Percentiles rank a stretch among this genome's conserved stretches.
phyloP scores from a whole-genome alignment of 768 basidiomycete genomes.

The Auriscalpium orientale region DNA sequence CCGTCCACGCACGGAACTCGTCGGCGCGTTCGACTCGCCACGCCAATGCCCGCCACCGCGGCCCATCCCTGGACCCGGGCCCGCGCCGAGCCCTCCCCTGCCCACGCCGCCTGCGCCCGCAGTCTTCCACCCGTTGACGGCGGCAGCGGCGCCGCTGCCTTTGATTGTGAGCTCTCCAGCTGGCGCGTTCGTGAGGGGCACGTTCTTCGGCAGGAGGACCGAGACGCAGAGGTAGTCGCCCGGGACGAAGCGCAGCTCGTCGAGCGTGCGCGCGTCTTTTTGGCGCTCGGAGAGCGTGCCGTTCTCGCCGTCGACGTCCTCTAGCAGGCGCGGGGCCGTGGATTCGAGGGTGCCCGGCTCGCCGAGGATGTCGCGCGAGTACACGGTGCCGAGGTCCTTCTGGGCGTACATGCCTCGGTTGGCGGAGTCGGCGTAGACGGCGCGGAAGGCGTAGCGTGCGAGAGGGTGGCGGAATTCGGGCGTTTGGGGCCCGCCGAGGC shows the following conservation, averaged over 20 bases:
- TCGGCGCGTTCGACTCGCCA: constrained; percentile 52
- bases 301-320: constrained; percentile 32
- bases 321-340: constrained; percentile 53
- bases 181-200: constrained; percentile 29
- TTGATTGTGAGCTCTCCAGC: constrained; percentile 49
- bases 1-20: constrained; percentile 30
- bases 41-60: constrained; percentile 69
- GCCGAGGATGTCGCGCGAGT: constrained; percentile 78
- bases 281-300: constrained; percentile 9
- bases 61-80: constrained; percentile 29
- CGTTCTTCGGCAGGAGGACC: constrained; percentile 68
- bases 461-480: constrained; percentile 76
- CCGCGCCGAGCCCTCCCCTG: constrained; percentile 37
- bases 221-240: constrained; percentile 74
- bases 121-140: constrained; percentile 29
- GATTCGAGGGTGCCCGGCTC: constrained; percentile 59
- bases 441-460: constrained; percentile 73
- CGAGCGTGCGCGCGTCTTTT: constrained; percentile 61
- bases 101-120: constrained; percentile 31
- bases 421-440: constrained; percentile 68
- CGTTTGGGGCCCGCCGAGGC: constrained; percentile 58
- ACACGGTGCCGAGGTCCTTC: constrained; percentile 77
- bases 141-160: constrained; percentile 31
- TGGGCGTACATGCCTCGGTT: constrained; percentile 64
- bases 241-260: constrained; percentile 72